Percentiles rank a stretch among this genome's conserved stretches.
Conservation (phyloP, 2,329 filamentous ascomycete genomes). For the Pseudogymnoascus destructans region DNA sequence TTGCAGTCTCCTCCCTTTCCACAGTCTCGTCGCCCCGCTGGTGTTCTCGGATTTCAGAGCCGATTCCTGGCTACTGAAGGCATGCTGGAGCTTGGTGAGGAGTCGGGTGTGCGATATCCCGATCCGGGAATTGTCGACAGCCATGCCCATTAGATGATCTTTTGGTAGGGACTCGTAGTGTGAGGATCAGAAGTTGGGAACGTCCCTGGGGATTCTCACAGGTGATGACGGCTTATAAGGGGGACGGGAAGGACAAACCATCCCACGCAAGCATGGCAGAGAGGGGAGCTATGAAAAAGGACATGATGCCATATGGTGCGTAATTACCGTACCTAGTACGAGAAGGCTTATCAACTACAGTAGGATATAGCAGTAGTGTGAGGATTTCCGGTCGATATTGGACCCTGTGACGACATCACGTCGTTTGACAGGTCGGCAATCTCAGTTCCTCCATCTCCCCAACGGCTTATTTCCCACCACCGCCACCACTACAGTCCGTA, state of each 20-base stretch:
- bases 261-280: neutral
- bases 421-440: neutral
- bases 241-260: neutral
- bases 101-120: neutral
- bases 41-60: neutral
- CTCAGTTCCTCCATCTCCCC: neutral
- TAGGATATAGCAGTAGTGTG: neutral
- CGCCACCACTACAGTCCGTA: neutral
- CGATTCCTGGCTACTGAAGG: neutral
- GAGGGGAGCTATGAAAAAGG: neutral
- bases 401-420: neutral
- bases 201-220: neutral
- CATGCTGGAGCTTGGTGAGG: neutral
- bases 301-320: neutral
- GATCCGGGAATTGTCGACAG: neutral
- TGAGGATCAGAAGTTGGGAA: neutral
- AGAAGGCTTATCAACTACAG: neutral
- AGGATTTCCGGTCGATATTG: neutral
- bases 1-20: neutral
- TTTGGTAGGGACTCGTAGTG: neutral
- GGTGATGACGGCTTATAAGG: too few species aligned
- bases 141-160: neutral
- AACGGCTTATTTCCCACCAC: neutral
- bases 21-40: neutral
- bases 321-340: neutral